Percentiles rank a stretch among this genome's conserved stretches.
These are phyloP conservation scores for Periconia sp. DNA, from an alignment of 2,329 filamentous ascomycete genomes.

Conservation along the genomic window DNA sequence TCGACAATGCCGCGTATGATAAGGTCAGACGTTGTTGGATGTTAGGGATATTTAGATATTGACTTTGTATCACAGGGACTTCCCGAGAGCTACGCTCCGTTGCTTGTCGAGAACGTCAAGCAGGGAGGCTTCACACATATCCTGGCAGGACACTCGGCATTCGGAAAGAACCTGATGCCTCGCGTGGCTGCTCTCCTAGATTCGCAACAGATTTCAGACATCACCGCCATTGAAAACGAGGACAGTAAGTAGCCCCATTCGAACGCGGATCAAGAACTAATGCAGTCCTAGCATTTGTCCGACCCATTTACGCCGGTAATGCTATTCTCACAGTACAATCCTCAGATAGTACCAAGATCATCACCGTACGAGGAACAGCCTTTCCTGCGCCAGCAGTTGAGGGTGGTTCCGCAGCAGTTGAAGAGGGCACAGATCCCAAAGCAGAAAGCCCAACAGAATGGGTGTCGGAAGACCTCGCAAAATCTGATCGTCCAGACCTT, in stretches of 20 bases:
- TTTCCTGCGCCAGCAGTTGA: slow-evolving; percentile 78
- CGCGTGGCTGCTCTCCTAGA: slow-evolving; percentile 91
- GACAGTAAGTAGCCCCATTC: slow-evolving; percentile 66
- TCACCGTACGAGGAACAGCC: slow-evolving; percentile 92
- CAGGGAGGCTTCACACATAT: slow-evolving; percentile 93
- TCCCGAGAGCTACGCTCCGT: slow-evolving; percentile 90
- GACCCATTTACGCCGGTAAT: slow-evolving; percentile 97
- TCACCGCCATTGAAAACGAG: slow-evolving; percentile 83
- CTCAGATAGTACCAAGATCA: slow-evolving; percentile 80
- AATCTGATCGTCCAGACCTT: slow-evolving; percentile 92
- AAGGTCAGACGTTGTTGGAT: slow-evolving; percentile 65
- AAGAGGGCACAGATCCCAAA: slow-evolving; percentile 86
- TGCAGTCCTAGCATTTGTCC: slow-evolving; percentile 71
- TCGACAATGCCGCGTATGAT: slow-evolving; percentile 90
- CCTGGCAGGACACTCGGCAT: slow-evolving; percentile 88
- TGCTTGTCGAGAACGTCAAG: slow-evolving; percentile 95
- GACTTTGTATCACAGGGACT: slow-evolving; percentile 64
- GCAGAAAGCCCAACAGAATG: slow-evolving; percentile 76
- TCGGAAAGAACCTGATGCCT: slow-evolving; percentile 94
- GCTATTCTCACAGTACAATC: slow-evolving; percentile 96
- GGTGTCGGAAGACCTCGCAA: slow-evolving; percentile 91
- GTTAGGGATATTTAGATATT: background rate
- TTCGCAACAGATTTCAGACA: slow-evolving; percentile 90
- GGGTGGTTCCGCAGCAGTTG: slow-evolving; percentile 75
- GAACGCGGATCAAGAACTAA: background rate